phyloP scores from a whole-genome alignment of 192 early-diverging fungal genomes.

The Coemansia sp. region DNA sequence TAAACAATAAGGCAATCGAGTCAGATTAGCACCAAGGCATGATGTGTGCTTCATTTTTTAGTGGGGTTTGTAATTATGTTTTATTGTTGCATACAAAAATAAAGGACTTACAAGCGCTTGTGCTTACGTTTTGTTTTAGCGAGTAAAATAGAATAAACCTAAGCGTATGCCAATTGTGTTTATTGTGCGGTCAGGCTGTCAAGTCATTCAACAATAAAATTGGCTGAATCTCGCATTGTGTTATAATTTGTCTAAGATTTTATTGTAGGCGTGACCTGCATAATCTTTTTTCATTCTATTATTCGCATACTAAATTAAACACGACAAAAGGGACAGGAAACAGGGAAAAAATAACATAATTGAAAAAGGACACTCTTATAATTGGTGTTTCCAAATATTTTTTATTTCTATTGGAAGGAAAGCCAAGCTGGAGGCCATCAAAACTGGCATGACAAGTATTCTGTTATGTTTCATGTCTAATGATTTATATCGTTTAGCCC shows the following conservation, averaged over 20 bases:
- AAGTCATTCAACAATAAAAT: background rate
- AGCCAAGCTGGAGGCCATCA: too few relatives aligned
- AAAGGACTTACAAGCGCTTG: background rate
- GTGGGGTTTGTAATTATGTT: background rate
- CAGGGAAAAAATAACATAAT: background rate
- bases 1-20: conserved; percentile 2
- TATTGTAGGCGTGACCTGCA: conserved; percentile 13
- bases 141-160: background rate
- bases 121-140: background rate
- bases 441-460: too few relatives aligned
- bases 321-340: background rate
- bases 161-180: background rate
- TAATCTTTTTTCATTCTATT: conserved; percentile 13
- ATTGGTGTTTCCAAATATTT: conserved; percentile 1
- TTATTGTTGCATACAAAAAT: background rate
- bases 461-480: background rate
- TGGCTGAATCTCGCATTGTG: background rate
- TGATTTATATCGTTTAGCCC: conserved; percentile 1
- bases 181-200: conserved; percentile 1
- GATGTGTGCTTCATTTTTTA: background rate
- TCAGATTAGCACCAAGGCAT: background rate
- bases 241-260: background rate
- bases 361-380: background rate
- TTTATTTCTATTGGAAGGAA: conserved; percentile 1
- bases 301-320: background rate